Evolutionary conservation across 2,329 filamentous ascomycete genomes (phyloP).

Genomic region (Dactylonectria macrodidyma): DNA sequence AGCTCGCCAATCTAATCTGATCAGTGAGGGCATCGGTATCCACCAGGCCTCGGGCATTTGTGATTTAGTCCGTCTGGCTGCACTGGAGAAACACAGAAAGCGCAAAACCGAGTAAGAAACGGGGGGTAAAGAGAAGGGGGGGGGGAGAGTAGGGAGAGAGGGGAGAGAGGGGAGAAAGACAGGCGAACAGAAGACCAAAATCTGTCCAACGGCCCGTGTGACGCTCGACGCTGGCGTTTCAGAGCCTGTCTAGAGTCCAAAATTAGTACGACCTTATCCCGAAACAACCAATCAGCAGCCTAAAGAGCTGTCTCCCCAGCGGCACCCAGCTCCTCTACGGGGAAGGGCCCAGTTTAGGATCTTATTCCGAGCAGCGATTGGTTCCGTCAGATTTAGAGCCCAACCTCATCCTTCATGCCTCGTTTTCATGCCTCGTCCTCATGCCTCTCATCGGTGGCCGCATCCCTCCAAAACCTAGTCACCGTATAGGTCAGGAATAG

Average conservation of each 20-base stretch:
- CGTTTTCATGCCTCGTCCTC: constrained; percentile 40
- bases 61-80: constrained; percentile 22
- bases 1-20: constrained; percentile 46
- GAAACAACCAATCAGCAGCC: constrained; percentile 52
- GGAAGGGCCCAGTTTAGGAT: constrained; percentile 45
- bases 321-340: constrained; percentile 40
- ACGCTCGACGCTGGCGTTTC: constrained; percentile 49
- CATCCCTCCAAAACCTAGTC: background rate
- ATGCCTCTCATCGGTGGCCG: background rate
- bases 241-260: constrained; percentile 48
- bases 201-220: constrained; percentile 40
- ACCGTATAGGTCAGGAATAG: constrained; percentile 42
- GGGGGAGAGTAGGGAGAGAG: background rate
- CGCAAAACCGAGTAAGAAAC: constrained; percentile 1
- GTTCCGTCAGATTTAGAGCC: constrained; percentile 35
- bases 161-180: constrained; percentile 8
- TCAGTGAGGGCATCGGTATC: constrained; percentile 26
- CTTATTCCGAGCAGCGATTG: constrained; percentile 43
- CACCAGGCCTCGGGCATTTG: constrained; percentile 37
- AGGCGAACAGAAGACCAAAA: constrained; percentile 10
- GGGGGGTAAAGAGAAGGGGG: background rate
- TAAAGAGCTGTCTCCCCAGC: constrained; percentile 49
- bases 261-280: constrained; percentile 53
- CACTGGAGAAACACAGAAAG: constrained; percentile 16
- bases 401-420: constrained; percentile 31